Conservation (phyloP, 2,329 filamentous ascomycete genomes). For the Epichloe elymi region DNA sequence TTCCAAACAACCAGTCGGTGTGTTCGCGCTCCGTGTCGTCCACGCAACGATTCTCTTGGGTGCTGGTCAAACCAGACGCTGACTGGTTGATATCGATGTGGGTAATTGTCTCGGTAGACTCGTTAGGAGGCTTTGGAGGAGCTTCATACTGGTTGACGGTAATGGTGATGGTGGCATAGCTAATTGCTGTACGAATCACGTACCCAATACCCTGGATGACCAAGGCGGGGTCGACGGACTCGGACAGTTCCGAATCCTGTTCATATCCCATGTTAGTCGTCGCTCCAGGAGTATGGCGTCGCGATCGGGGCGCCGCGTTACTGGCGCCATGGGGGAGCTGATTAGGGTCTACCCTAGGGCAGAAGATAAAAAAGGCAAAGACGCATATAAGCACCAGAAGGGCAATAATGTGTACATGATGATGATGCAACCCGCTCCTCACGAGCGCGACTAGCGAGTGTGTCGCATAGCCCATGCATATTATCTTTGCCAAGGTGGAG, state of each 20-base stretch:
- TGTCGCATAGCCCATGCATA: not conserved
- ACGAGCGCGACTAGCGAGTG: not conserved
- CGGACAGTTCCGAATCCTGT: slow-evolving; percentile 65
- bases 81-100: slow-evolving; percentile 64
- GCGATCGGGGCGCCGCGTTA: not conserved
- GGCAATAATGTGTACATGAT: not conserved
- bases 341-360: not conserved
- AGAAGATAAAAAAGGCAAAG: too few relatives aligned
- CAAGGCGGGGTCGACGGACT: slow-evolving; percentile 55
- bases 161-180: slow-evolving; percentile 55
- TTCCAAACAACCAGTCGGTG: slow-evolving; percentile 69
- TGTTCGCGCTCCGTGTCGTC: slow-evolving; percentile 47
- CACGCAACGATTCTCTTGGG: slow-evolving; percentile 39
- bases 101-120: slow-evolving; percentile 27
- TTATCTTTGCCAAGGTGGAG: too few relatives aligned
- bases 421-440: not conserved
- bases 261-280: not conserved
- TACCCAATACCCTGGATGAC: slow-evolving; percentile 59
- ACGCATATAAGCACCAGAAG: not conserved
- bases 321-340: not conserved
- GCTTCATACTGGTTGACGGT: slow-evolving; percentile 42
- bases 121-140: slow-evolving; percentile 26
- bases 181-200: slow-evolving; percentile 59
- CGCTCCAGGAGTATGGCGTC: not conserved
- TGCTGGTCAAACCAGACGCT: slow-evolving; percentile 59